Base-by-base conservation (phyloP, 306 rosid species). In the Cucurbita ficifolia region DNA sequence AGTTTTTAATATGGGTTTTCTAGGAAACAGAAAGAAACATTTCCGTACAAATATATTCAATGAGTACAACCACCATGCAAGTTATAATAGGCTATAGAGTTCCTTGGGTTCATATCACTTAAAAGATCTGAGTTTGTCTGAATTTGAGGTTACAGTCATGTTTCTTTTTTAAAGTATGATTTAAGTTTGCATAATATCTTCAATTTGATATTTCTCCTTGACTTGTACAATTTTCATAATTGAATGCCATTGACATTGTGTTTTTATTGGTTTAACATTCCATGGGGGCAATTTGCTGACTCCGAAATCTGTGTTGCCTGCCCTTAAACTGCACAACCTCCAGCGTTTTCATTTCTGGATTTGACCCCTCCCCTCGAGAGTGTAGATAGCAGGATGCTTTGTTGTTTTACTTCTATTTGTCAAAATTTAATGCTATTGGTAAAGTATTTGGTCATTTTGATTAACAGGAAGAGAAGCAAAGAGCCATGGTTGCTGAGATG, bases 381-480 rank as follows among this genome's bases (percentile, higher is more conserved):
- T 42, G 3, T 19, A 64, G 36, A 43, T 19, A 21, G 72, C 5
- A 2, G 40, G 17, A 46, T 68, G 56, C 38, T 45, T 67, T 45
- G 69, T 21, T 45, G 9, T 67, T 10, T 39, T 35, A 21, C 29
- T 43, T 45, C 3, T 21, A 40, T 45, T 45, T 67, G 54, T 18
- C n/a, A 65, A 65, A 65, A 19, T 8, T 68, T 13, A 48, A 46
- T 68, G 42, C 22, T 24, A 22, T 46, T 69, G 42, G 14, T 69
- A 7, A 53, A 53, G 53, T 14, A 75, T 45, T 46, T 13, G 42
- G 7, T 29, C 73, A 6, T n/a, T 36, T 24, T 51, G 13, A 18
- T 71, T 3, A 84, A 76, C 91, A 92, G 98, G 87, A 90, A 85
- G 98, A 92, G 74, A 89, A 88, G 58, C 82, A 90, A 83, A 86